These are phyloP conservation scores for Pseudogymnoascus sp. DNA, from an alignment of 2,329 filamentous ascomycete species.

Conservation along the genomic window DNA sequence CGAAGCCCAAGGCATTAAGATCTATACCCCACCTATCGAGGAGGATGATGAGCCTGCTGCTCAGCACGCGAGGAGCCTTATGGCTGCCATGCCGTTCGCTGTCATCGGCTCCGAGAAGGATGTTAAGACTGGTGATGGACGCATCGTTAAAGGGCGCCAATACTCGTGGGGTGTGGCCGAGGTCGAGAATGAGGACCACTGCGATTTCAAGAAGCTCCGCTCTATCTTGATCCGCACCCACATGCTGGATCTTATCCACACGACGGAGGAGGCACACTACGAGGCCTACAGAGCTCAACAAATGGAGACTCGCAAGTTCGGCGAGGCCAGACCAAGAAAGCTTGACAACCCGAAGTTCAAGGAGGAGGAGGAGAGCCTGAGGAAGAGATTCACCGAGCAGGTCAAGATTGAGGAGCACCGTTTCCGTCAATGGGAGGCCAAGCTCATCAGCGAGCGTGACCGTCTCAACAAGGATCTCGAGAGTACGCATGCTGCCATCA, in stretches of 20 bases:
- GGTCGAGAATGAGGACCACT: slow-evolving; percentile 99
- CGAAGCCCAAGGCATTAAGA: slow-evolving; percentile 98
- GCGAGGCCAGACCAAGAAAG: slow-evolving; percentile 94
- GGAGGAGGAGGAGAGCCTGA: slow-evolving; percentile 96
- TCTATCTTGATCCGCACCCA: slow-evolving; percentile 98
- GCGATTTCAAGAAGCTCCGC: slow-evolving; percentile 99
- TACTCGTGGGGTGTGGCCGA: slow-evolving; percentile 99
- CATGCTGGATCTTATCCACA: slow-evolving; percentile 99
- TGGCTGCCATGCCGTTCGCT: slow-evolving; percentile 96
- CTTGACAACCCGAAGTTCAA: slow-evolving; percentile 99
- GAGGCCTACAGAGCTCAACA: slow-evolving; percentile 98
- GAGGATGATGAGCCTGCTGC: slow-evolving; percentile 97
- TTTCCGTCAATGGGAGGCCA: slow-evolving; percentile 99
- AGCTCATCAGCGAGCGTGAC: slow-evolving; percentile 97
- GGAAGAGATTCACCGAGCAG: slow-evolving; percentile 99
- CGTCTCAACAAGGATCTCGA: slow-evolving; percentile 99
- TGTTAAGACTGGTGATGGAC: slow-evolving; percentile 90
- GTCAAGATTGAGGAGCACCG: slow-evolving; percentile 99
- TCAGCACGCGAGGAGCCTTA: slow-evolving; percentile 87
- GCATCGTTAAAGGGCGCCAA: slow-evolving; percentile 97
- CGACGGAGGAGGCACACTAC: slow-evolving; percentile 98
- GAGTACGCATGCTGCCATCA: slow-evolving; percentile 90
- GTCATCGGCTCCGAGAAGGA: slow-evolving; percentile 99
- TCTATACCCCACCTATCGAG: slow-evolving; percentile 95
- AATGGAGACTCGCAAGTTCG: slow-evolving; percentile 99